Conservation (phyloP, 257 asterid species). For the Ocimum tenuiflorum region DNA sequence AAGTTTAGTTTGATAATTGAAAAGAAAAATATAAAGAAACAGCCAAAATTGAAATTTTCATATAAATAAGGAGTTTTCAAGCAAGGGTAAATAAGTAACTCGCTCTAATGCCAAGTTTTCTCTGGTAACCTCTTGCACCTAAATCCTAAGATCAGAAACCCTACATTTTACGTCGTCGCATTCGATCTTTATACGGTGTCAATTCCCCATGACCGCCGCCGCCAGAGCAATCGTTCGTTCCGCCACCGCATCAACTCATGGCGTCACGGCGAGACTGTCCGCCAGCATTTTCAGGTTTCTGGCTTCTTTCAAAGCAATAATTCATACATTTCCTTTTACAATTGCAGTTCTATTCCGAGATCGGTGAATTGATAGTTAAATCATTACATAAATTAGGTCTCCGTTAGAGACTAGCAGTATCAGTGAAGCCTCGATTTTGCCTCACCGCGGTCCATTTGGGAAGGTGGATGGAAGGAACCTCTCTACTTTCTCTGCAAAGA, state of each 20-base stretch:
- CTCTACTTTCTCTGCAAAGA: background rate
- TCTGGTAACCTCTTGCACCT: background rate
- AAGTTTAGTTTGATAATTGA: no score
- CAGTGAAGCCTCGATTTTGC: background rate
- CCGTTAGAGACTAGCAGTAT: background rate
- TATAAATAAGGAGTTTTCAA: background rate
- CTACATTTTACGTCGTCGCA: background rate
- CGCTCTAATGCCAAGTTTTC: background rate
- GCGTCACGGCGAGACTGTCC: slow-evolving; percentile 1
- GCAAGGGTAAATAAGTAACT: background rate
- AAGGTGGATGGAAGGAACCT: background rate
- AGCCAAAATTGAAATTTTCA: no score
- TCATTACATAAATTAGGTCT: slow-evolving; percentile 4
- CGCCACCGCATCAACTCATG: slow-evolving; percentile 13
- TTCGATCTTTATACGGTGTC: background rate
- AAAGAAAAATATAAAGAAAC: no score
- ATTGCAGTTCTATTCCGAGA: background rate
- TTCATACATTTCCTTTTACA: background rate
- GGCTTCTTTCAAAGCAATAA: background rate
- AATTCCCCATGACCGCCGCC: slow-evolving; percentile 13
- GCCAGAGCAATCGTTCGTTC: slow-evolving; percentile 18
- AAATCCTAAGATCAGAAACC: background rate
- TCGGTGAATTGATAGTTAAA: background rate
- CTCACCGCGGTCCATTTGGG: background rate
- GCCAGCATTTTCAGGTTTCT: slow-evolving; percentile 15